Evolutionary conservation across 208 protist species (phyloP).

Genomic region (Trypanosoma lewisi): DNA sequence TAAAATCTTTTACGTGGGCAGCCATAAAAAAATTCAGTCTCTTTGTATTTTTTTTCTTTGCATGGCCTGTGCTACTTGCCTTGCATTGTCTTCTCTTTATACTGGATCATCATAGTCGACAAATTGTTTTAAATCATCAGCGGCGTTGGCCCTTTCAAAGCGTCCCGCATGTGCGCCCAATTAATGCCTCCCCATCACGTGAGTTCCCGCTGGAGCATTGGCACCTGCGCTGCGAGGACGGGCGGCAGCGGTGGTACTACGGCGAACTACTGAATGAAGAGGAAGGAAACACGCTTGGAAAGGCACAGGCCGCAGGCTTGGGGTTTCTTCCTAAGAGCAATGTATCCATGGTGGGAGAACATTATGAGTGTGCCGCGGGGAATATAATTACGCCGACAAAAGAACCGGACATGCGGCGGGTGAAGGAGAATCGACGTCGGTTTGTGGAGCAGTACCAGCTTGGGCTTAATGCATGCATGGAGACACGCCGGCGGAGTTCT

Average conservation of each 20-base stretch:
- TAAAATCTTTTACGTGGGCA: conserved; percentile 21
- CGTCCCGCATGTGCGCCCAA: conserved; percentile 54
- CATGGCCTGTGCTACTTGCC: conserved; percentile 34
- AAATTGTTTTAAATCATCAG: conserved; percentile 39
- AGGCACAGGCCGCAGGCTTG: conserved; percentile 51
- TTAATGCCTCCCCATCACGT: conserved; percentile 29
- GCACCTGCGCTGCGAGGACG: conserved; percentile 86
- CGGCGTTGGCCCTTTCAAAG: conserved; percentile 42
- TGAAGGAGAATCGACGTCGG: conserved; percentile 38
- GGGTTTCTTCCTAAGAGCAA: conserved; percentile 12
- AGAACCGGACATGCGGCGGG: conserved; percentile 31
- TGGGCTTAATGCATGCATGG: conserved; percentile 28
- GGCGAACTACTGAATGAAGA: conserved; percentile 47
- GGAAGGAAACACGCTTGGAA: conserved; percentile 55
- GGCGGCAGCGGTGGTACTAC: conserved; percentile 87
- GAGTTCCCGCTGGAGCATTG: conserved; percentile 64
- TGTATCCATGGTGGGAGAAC: conserved; percentile 13
- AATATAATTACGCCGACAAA: background rate
- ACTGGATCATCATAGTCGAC: conserved; percentile 53
- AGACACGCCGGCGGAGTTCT: conserved; percentile 10
- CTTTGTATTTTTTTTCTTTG: conserved; percentile 34
- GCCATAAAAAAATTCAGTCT: background rate
- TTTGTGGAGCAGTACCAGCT: conserved; percentile 78
- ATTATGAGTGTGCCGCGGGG: conserved; percentile 26
- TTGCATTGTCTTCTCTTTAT: conserved; percentile 51